Evolutionary conservation across 768 basidiomycete genomes (phyloP).

Genomic region (Glaciozyma antarctica): DNA sequence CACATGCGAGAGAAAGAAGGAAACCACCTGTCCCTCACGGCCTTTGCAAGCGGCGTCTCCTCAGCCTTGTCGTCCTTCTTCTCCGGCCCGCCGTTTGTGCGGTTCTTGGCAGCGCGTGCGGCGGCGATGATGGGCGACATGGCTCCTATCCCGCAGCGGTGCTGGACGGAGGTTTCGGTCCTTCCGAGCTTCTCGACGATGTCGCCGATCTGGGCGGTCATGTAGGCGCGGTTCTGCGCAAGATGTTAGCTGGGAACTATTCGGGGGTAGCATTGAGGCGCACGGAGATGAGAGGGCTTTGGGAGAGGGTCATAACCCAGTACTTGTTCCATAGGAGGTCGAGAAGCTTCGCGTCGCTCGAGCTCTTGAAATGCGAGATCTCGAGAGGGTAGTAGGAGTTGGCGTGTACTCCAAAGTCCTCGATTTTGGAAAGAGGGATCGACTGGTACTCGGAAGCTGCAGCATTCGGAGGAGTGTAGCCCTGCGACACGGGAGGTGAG

Average conservation of each 20-base stretch:
- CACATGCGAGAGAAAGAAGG: background rate
- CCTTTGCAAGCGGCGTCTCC: conserved; percentile 74
- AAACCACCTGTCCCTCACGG: conserved; percentile 76
- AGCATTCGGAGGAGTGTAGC: conserved; percentile 68
- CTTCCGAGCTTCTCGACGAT: conserved; percentile 68
- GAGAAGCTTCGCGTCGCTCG: conserved; percentile 73
- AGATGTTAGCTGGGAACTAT: background rate
- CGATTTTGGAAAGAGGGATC: conserved; percentile 92
- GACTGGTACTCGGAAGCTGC: conserved; percentile 80
- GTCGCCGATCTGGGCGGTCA: conserved; percentile 81
- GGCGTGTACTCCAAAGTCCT: conserved; percentile 98
- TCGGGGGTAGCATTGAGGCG: background rate
- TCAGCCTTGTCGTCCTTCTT: conserved; percentile 46
- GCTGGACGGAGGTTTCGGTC: conserved; percentile 33
- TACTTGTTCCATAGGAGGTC: conserved; percentile 97
- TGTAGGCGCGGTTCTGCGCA: conserved; percentile 78
- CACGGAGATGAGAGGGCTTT: conserved; percentile 79
- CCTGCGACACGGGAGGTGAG: conserved; percentile 37
- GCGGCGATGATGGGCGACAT: conserved; percentile 45
- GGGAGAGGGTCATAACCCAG: conserved; percentile 94
- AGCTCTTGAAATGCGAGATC: conserved; percentile 89
- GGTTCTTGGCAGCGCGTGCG: conserved; percentile 48
- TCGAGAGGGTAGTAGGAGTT: conserved; percentile 91
- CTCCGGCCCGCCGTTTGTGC: conserved; percentile 35
- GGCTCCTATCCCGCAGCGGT: conserved; percentile 40